phyloP scores from a whole-genome alignment of 2,329 filamentous ascomycete species.

The Hawksworthiomyces lignivorus region DNA sequence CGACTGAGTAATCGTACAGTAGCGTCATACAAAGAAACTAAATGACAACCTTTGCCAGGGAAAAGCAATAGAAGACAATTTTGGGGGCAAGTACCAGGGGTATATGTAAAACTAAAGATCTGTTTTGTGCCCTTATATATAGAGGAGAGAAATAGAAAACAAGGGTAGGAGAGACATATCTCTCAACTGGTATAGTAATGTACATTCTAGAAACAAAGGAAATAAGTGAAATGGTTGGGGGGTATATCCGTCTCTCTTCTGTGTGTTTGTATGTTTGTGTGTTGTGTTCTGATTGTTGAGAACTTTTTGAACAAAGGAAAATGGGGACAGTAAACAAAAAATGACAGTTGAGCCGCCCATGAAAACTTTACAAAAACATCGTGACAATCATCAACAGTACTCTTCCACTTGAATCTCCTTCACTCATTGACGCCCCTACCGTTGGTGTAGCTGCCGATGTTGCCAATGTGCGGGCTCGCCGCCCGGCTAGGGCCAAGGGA shows the following conservation, averaged over 20 bases:
- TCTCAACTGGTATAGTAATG: neutral
- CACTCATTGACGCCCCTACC: neutral
- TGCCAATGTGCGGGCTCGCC: constrained; percentile 24
- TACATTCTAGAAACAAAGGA: neutral
- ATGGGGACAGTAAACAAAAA: neutral
- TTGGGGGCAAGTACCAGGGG: too few species aligned
- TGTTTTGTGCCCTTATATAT: too few species aligned
- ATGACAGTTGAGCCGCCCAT: too few species aligned
- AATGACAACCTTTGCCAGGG: too few species aligned
- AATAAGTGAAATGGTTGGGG: neutral
- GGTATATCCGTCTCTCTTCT: neutral
- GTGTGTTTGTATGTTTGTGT: too few species aligned
- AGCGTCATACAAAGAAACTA: too few species aligned
- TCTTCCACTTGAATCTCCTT: neutral
- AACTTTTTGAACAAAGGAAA: neutral
- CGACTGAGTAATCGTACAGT: too few species aligned
- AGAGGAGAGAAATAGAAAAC: too few species aligned
- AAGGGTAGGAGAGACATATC: neutral
- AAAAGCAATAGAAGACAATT: too few species aligned
- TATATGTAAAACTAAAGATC: too few species aligned
- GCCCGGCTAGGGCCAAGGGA: constrained; percentile 35
- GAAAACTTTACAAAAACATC: too few species aligned
- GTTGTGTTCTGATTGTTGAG: neutral
- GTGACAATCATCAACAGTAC: neutral
- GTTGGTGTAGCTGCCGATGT: neutral